Conservation (phyloP, 129 eudicot species). For the Daucus carota region DNA sequence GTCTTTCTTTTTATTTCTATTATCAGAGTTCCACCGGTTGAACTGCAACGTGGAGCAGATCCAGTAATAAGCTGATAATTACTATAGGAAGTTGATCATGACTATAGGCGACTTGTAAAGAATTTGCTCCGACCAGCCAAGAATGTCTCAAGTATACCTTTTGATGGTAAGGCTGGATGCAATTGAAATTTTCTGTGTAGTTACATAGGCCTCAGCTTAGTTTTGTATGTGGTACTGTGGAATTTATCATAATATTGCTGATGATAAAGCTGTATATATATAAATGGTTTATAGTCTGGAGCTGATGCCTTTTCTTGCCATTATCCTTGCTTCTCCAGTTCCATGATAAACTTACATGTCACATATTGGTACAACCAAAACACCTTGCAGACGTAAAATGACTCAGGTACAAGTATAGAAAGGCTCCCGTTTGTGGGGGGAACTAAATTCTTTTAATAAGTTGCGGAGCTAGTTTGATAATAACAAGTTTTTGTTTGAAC, state of each 20-base stretch:
- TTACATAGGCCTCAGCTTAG: not conserved
- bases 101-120: not conserved
- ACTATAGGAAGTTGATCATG: not conserved
- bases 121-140: not conserved
- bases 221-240: not conserved
- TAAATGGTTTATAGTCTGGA: not conserved
- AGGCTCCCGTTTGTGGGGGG: too few species aligned
- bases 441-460: too few species aligned
- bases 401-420: too few species aligned
- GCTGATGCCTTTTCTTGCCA: not conserved
- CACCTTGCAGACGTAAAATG: too few species aligned
- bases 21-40: conserved; percentile 46
- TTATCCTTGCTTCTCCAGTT: not conserved
- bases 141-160: not conserved
- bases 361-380: not conserved
- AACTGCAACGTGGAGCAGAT: conserved; percentile 33
- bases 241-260: not conserved
- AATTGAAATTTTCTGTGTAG: not conserved
- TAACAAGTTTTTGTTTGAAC: too few species aligned
- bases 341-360: not conserved
- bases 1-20: not conserved
- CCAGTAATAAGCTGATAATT: conserved; percentile 30
- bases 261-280: not conserved
- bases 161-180: not conserved
- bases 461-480: too few species aligned